Base-by-base conservation (phyloP, 257 asterid species). In the Eustoma russellianum region DNA sequence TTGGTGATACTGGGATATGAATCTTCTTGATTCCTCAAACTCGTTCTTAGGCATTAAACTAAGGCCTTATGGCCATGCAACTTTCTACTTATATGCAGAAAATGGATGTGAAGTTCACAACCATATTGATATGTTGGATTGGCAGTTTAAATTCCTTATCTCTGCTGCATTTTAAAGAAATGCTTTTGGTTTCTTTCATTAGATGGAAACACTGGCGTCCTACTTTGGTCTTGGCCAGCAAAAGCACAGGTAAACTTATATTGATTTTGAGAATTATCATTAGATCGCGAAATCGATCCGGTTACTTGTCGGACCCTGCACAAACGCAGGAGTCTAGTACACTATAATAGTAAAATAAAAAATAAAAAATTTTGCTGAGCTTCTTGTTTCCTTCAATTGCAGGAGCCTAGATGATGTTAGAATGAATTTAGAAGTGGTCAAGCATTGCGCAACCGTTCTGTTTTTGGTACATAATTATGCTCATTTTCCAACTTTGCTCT, bases 321-420 rank as follows among this genome's bases (percentile, higher is more conserved):
- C n/a, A n/a, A n/a, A n/a, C n/a, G n/a, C n/a, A n/a, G n/a, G n/a
- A n/a, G n/a, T n/a, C n/a, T n/a, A n/a, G n/a, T n/a, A n/a, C n/a
- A n/a, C n/a, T n/a, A n/a, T n/a, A n/a, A n/a, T n/a, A n/a, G n/a
- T n/a, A n/a, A n/a, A n/a, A n/a, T n/a, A n/a, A n/a, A n/a, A n/a
- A n/a, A n/a, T n/a, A n/a, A 18, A 13, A 7, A 28, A 16, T 16
- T 46, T 9, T 4, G 52, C 33, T 59, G 6, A n/a, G 6, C 16
- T 17, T 13, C 13, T 5, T 49, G 16, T 41, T 35, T 44, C 7
- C 48, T 38, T 66, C 33, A 43, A 55, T 44, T 69, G 51, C 60
- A 86, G 98, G 89, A 87, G 97, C 71, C 75, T 92, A 72, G 98
- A 84, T 17, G 98, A 92, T 71, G 95, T 74, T 38, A 78, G 97